Base-by-base conservation (phyloP, 2,329 filamentous ascomycete species). In the Fonsecaea nubica region DNA sequence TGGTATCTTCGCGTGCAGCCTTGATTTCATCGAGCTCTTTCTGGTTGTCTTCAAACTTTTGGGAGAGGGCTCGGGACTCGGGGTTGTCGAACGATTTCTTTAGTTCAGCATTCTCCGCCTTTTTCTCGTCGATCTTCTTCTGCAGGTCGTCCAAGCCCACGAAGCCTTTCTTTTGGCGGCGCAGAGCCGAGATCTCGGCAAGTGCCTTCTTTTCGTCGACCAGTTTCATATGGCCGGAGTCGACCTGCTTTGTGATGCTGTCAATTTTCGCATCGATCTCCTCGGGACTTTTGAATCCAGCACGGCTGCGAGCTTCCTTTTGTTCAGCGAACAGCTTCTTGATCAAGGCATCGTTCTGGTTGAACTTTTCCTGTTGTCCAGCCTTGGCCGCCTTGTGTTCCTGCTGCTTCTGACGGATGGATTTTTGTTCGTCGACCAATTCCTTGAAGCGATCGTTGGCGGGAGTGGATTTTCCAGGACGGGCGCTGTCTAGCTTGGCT, bases 181-280 rank as follows among this genome's bases (percentile, higher is more conserved):
- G 90, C 72, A 98, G 83, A 77, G 83, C 90, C 57, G 90, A 91
- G 74, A 97, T 90, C 75, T 97, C 92, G 58, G 86, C 82, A 21
- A 98, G 85, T 8, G 92, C 89, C 86, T 97, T 98, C 85, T 92
- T 96, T 87, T 98, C 95, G 74, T 99, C 95, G 10, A 98, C 95
- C 59, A 99, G 84, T 82, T 93, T 96, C 90, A 99, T 93, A 78
- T 87, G 90, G 71, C 94, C 94, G 40, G 89, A 87, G 78, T 96
- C 92, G 74, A 98, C 93, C 78, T 94, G 87, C 80, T 90, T 90
- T 72, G 97, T 92, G 62, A 97, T 88, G 60, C 85, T 84, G 67
- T 87, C 86, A 74, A 98, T 95, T 80, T 95, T 88, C 70, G 85
- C 85, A 78, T 98, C 92, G 71, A 99, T 83, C 70, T 98, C 95